Percentiles rank a stretch among this genome's conserved stretches.
These are phyloP conservation scores for Neopestalotiopsis rosae DNA, from an alignment of 2,329 filamentous ascomycete species.

Conservation along the genomic window DNA sequence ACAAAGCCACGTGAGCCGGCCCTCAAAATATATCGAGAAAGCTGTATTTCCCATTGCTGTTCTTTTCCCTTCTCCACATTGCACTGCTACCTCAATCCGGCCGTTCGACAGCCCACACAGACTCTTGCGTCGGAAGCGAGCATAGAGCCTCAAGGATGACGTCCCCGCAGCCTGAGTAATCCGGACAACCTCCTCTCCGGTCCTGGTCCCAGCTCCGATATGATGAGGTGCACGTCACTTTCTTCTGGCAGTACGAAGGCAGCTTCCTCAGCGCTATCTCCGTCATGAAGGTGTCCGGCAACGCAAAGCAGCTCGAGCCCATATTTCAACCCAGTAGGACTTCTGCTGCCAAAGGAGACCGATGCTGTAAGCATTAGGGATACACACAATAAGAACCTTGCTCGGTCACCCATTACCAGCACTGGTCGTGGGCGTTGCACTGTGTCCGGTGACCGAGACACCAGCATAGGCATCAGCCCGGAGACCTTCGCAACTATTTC, in stretches of 20 bases:
- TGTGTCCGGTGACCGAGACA: no score
- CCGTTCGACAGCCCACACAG: slow-evolving; percentile 3
- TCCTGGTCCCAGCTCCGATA: slow-evolving; percentile 7
- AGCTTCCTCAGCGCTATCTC: neutral
- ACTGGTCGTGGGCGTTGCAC: no score
- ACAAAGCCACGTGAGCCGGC: neutral
- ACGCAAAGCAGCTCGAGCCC: slow-evolving; percentile 1
- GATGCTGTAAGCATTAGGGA: no score
- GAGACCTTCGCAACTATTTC: no score
- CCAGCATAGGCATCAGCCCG: no score
- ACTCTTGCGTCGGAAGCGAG: neutral
- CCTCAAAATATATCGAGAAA: slow-evolving; percentile 9
- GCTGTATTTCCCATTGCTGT: neutral
- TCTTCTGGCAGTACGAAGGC: slow-evolving; percentile 5
- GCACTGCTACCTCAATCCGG: neutral
- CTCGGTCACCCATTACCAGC: no score
- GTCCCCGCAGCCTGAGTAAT: neutral
- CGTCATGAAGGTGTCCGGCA: slow-evolving; percentile 5
- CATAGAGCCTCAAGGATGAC: slow-evolving; percentile 2
- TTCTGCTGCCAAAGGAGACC: slow-evolving; percentile 1
- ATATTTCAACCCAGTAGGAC: neutral
- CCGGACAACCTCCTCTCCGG: slow-evolving; percentile 5
- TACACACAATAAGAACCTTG: no score
- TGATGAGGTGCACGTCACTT: slow-evolving; percentile 9
- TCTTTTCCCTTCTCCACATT: slow-evolving; percentile 3